A percentile compares a stretch with the other conserved stretches of the same genome.
These are phyloP conservation scores for Orbilia quercus DNA, from an alignment of 2,329 filamentous ascomycete genomes.

Conservation along the genomic window DNA sequence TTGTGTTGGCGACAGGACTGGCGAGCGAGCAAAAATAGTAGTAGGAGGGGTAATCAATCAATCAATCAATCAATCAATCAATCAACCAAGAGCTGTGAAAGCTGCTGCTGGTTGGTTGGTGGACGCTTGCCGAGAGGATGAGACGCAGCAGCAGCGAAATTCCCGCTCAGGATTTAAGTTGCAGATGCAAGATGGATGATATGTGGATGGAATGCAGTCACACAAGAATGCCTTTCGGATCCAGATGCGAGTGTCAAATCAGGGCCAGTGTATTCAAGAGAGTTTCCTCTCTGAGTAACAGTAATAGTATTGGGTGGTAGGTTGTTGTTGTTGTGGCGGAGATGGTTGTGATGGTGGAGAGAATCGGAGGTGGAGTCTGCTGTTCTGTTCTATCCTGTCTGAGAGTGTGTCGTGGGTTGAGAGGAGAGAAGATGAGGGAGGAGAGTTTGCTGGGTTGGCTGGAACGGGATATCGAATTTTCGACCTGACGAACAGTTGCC, in stretches of 20 bases:
- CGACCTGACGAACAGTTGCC: not conserved
- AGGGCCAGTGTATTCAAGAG: not conserved
- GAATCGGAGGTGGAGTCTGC: constrained; percentile 18
- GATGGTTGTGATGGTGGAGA: constrained; percentile 59
- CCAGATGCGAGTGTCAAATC: not conserved
- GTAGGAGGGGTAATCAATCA: constrained; percentile 56
- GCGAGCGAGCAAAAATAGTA: constrained; percentile 43
- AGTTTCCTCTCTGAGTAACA: not conserved
- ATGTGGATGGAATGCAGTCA: no score
- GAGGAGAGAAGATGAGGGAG: constrained; percentile 19
- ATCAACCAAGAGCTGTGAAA: no score
- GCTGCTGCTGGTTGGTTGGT: constrained; percentile 27
- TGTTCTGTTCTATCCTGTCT: no score
- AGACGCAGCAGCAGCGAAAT: constrained; percentile 45
- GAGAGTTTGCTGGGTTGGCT: constrained; percentile 31
- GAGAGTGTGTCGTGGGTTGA: constrained; percentile 2
- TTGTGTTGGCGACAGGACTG: constrained; percentile 37
- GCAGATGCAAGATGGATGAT: constrained; percentile 1
- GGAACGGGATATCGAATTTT: constrained; percentile 24
- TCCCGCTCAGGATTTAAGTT: constrained; percentile 30
- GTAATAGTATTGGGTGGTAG: not conserved
- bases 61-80: no score
- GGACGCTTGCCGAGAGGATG: constrained; percentile 54
- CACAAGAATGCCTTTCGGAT: constrained; percentile 15
- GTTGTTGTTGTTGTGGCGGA: not conserved